Percentiles rank a stretch among this genome's conserved stretches.
Conservation (phyloP, 2,329 filamentous ascomycete genomes). For the Metarhizium sp. region DNA sequence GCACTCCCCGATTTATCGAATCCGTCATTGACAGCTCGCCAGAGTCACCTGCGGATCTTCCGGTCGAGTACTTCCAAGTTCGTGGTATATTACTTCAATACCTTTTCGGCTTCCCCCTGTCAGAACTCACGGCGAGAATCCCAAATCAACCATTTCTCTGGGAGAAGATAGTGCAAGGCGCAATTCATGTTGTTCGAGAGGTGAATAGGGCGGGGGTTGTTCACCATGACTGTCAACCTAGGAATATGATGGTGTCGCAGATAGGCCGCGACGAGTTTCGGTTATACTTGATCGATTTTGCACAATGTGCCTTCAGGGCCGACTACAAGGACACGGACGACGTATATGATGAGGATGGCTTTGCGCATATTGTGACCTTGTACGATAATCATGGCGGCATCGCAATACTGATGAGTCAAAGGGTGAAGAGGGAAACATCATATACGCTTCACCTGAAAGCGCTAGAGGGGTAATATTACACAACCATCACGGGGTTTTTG, state of each 20-base stretch:
- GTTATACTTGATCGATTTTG: slow-evolving; percentile 8
- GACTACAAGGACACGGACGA: slow-evolving; percentile 8
- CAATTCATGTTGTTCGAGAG: slow-evolving; percentile 1
- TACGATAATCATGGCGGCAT: slow-evolving; percentile 1
- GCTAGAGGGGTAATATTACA: background rate
- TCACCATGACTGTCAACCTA: slow-evolving; percentile 7
- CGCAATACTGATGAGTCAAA: slow-evolving; percentile 1
- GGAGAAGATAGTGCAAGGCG: background rate
- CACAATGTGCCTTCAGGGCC: slow-evolving; percentile 5
- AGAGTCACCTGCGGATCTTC: slow-evolving; percentile 4
- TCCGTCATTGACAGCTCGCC: slow-evolving; percentile 2
- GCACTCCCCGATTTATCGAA: slow-evolving; percentile 5
- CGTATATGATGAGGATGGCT: slow-evolving; percentile 4
- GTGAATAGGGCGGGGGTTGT: slow-evolving; percentile 5
- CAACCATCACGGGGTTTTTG: background rate
- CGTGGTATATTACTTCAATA: slow-evolving; percentile 4
- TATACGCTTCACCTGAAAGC: slow-evolving; percentile 1
- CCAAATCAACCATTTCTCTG: slow-evolving; percentile 2
- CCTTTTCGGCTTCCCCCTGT: slow-evolving; percentile 5
- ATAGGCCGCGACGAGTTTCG: background rate
- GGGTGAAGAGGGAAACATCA: background rate
- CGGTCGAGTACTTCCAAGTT: slow-evolving; percentile 3
- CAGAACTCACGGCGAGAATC: slow-evolving; percentile 2
- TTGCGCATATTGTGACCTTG: slow-evolving; percentile 1
- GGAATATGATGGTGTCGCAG: slow-evolving; percentile 4